Percentiles rank a stretch among this genome's conserved stretches.
These are phyloP conservation scores for Saturnispora halmiae DNA, from an alignment of 805 yeast genomes.

Conservation along the genomic window DNA sequence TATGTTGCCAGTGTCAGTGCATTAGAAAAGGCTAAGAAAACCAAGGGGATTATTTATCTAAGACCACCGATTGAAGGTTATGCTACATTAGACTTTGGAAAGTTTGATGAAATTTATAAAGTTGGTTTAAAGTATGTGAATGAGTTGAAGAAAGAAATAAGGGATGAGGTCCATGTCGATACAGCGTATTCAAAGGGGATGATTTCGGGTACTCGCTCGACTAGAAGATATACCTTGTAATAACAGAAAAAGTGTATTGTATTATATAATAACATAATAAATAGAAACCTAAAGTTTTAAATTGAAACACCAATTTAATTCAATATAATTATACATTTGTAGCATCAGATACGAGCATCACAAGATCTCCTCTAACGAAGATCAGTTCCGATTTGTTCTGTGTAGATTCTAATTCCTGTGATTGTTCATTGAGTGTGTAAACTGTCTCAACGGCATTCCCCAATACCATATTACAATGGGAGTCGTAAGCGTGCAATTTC, in stretches of 20 bases:
- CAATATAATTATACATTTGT: constrained; percentile 17
- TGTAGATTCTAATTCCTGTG: constrained; percentile 33
- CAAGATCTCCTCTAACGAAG: constrained; percentile 96
- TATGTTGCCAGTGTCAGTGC: constrained; percentile 95
- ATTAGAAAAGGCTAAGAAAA: constrained; percentile 71
- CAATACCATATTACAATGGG: constrained; percentile 92
- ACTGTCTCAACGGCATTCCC: constrained; percentile 88
- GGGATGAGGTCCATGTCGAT: constrained; percentile 37
- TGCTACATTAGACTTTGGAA: constrained; percentile 87
- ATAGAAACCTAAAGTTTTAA: background rate
- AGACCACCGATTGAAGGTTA: constrained; percentile 92
- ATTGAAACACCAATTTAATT: too few relatives aligned
- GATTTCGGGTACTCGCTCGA: constrained; percentile 9
- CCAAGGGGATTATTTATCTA: constrained; percentile 77
- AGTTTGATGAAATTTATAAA: constrained; percentile 78
- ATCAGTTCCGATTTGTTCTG: constrained; percentile 74
- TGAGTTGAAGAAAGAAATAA: constrained; percentile 37
- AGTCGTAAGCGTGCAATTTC: constrained; percentile 84
- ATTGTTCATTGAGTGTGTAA: constrained; percentile 45
- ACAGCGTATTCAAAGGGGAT: constrained; percentile 19
- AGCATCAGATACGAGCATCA: constrained; percentile 56
- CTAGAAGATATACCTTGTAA: constrained; percentile 60
- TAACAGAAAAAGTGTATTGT: too few relatives aligned
- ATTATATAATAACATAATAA: too few relatives aligned
- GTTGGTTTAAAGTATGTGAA: constrained; percentile 76